phyloP scores from a whole-genome alignment of 2,329 filamentous ascomycete species.

The Aspergillus sergii region DNA sequence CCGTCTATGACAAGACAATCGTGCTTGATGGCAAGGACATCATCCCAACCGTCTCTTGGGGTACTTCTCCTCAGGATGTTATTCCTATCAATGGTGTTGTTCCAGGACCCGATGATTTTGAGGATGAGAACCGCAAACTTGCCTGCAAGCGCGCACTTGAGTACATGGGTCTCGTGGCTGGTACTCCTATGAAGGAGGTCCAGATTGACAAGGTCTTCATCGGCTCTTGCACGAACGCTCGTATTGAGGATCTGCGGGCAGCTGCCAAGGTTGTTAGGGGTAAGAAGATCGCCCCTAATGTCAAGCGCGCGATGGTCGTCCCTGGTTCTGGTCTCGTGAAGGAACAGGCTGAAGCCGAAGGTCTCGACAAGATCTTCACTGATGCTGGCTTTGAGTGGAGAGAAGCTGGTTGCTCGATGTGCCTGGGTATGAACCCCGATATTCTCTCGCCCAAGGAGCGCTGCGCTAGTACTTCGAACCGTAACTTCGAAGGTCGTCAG shows the following conservation, averaged over 20 bases:
- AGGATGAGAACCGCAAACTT: slow-evolving; percentile 76
- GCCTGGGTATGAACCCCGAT: slow-evolving; percentile 98
- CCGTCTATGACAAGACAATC: slow-evolving; percentile 87
- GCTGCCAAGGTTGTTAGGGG: slow-evolving; percentile 86
- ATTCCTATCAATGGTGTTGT: slow-evolving; percentile 92
- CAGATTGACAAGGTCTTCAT: slow-evolving; percentile 95
- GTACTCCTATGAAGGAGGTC: slow-evolving; percentile 91
- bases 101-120: slow-evolving; percentile 85
- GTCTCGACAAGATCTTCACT: slow-evolving; percentile 86
- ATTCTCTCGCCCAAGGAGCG: slow-evolving; percentile 90
- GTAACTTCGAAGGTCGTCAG: slow-evolving; percentile 96
- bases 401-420: slow-evolving; percentile 98
- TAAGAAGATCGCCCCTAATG: slow-evolving; percentile 80
- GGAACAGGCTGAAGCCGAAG: slow-evolving; percentile 85
- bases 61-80: slow-evolving; percentile 93
- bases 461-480: slow-evolving; percentile 93
- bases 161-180: slow-evolving; percentile 91
- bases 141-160: slow-evolving; percentile 80
- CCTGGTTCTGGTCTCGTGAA: slow-evolving; percentile 95
- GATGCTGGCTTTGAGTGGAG: slow-evolving; percentile 97
- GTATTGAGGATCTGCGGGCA: slow-evolving; percentile 91
- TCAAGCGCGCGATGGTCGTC: slow-evolving; percentile 95
- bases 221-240: slow-evolving; percentile 94
- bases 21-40: slow-evolving; percentile 93
- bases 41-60: slow-evolving; percentile 91